A percentile compares a stretch with the other conserved stretches of the same genome.
phyloP scores from a whole-genome alignment of 768 basidiomycete species.

The Hypsizygus marmoreus region DNA sequence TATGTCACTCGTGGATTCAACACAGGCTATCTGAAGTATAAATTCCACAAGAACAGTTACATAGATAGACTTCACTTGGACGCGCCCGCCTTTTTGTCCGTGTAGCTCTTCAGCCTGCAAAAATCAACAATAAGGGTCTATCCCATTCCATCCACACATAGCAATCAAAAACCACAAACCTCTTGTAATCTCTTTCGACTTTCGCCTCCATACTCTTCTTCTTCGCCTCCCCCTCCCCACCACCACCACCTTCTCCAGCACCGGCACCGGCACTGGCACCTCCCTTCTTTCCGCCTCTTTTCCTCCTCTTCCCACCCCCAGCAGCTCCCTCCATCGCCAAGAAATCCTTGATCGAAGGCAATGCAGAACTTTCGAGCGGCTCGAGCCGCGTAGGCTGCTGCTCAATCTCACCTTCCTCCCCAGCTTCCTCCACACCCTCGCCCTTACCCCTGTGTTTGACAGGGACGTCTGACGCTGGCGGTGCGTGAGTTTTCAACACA shows the following conservation, averaged over 20 bases:
- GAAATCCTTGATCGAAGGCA: slow-evolving; percentile 84
- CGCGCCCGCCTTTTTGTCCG: slow-evolving; percentile 36
- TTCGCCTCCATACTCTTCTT: slow-evolving; percentile 47
- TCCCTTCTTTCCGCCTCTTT: slow-evolving; percentile 70
- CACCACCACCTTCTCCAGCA: slow-evolving; percentile 46
- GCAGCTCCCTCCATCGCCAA: slow-evolving; percentile 75
- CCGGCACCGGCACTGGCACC: slow-evolving; percentile 38
- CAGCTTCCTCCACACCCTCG: slow-evolving; percentile 30
- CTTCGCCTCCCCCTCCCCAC: slow-evolving; percentile 36
- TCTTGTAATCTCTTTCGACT: slow-evolving; percentile 58
- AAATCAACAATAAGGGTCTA: neutral
- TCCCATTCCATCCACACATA: neutral
- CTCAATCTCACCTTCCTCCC: slow-evolving; percentile 44
- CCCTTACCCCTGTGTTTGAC: slow-evolving; percentile 18
- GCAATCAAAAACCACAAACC: slow-evolving; percentile 34
- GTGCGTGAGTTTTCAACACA: slow-evolving; percentile 8
- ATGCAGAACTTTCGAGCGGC: slow-evolving; percentile 75
- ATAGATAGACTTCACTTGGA: neutral
- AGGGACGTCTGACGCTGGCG: too few species aligned
- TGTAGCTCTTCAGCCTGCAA: slow-evolving; percentile 43
- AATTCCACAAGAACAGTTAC: too few species aligned
- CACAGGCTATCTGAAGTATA: too few species aligned
- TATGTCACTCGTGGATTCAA: too few species aligned
- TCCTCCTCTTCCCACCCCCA: slow-evolving; percentile 65
- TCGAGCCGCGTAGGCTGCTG: slow-evolving; percentile 57